phyloP scores from a whole-genome alignment of 768 basidiomycete genomes.

The Pseudohyphozyma bogoriensis region DNA sequence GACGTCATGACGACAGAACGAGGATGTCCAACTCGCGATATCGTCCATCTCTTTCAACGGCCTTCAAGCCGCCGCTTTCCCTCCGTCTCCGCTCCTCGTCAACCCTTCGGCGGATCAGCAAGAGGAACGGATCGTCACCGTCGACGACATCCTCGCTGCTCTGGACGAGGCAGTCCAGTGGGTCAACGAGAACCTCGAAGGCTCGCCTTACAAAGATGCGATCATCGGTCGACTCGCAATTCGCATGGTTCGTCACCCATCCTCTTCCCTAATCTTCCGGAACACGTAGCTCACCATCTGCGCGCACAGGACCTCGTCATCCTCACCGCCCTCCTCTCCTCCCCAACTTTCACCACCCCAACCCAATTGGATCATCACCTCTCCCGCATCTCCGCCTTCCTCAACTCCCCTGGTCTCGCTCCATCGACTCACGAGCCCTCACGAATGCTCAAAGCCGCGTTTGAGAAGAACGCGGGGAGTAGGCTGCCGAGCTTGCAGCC shows the following conservation, averaged over 20 bases:
- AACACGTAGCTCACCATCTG: neutral
- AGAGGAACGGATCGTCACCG: neutral
- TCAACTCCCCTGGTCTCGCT: neutral
- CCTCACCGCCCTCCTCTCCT: conserved; percentile 11
- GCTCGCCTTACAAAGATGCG: neutral
- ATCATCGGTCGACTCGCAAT: neutral
- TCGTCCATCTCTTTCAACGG: conserved; percentile 11
- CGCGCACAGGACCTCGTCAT: conserved; percentile 16
- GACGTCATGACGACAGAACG: conserved; percentile 6
- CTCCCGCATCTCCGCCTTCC: neutral
- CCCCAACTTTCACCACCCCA: conserved; percentile 10
- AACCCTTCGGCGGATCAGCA: conserved; percentile 1
- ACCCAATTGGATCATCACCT: conserved; percentile 1
- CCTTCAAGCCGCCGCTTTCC: conserved; percentile 13
- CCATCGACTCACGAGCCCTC: neutral
- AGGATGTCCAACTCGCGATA: conserved; percentile 23
- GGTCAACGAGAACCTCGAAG: neutral
- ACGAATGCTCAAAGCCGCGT: neutral
- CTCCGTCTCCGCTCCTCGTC: neutral
- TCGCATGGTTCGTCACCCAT: conserved; percentile 9
- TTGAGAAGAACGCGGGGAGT: neutral
- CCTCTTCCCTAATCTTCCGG: neutral
- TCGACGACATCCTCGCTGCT: conserved; percentile 12
- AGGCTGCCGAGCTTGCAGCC: conserved; percentile 16
- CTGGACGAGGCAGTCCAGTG: conserved; percentile 8